Evolutionary conservation across 441 rosid species (phyloP).

Genomic region (Gossypium schwendimanii): DNA sequence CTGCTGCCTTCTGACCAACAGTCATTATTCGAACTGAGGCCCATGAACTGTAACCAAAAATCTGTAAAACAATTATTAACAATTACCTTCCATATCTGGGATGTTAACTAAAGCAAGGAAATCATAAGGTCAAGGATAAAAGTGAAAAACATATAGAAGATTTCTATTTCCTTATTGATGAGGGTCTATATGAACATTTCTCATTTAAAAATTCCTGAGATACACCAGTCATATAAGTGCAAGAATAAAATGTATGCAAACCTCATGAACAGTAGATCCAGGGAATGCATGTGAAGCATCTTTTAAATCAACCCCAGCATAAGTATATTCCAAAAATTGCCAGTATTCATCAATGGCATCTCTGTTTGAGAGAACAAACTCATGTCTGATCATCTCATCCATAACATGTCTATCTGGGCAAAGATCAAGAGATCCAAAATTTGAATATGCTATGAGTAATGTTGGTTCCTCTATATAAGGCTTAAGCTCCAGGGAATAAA

Average conservation of each 20-base stretch:
- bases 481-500: conserved; percentile 71
- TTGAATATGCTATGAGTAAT: conserved; percentile 35
- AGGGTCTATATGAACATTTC: not conserved
- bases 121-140: not conserved
- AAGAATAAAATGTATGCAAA: conserved; percentile 21
- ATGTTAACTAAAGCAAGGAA: not conserved
- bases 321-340: conserved; percentile 81
- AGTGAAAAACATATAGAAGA: not conserved
- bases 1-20: conserved; percentile 62
- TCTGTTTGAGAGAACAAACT: conserved; percentile 60
- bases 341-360: conserved; percentile 84
- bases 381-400: conserved; percentile 45
- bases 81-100: not conserved
- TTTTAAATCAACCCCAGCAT: conserved; percentile 69
- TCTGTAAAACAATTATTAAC: conserved; percentile 29
- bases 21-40: conserved; percentile 57
- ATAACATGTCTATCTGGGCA: conserved; percentile 29
- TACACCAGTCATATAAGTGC: not conserved
- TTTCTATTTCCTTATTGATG: not conserved
- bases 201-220: not conserved
- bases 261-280: conserved; percentile 84
- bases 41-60: conserved; percentile 64
- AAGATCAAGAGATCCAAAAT: conserved; percentile 49
- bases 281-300: conserved; percentile 83
- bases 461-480: conserved; percentile 89